Evolutionary conservation across 2,329 filamentous ascomycete genomes (phyloP).

Genomic region (Thielaviopsis populi): DNA sequence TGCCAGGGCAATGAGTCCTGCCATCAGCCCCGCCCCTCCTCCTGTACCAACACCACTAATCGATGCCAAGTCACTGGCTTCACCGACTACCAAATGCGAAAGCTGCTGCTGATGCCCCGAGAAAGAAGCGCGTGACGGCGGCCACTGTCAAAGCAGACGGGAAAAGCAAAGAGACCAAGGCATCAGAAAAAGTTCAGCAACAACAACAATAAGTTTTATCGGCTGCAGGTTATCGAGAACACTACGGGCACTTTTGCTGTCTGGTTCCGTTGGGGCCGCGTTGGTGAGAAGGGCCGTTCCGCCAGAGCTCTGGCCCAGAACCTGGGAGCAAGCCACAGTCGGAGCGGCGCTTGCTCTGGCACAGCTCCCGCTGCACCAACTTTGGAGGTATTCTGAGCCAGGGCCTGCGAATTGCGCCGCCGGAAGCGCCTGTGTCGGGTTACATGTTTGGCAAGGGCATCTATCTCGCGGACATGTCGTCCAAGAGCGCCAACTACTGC

Average conservation of each 20-base stretch:
- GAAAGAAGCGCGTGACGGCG: not conserved
- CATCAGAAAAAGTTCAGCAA: constrained; percentile 26
- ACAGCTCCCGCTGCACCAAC: constrained; percentile 70
- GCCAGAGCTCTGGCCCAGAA: constrained; percentile 24
- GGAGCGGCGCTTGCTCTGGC: constrained; percentile 70
- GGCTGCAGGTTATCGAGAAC: constrained; percentile 41
- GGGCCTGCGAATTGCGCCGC: constrained; percentile 77
- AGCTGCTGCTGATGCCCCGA: not conserved
- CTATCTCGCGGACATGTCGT: constrained; percentile 73
- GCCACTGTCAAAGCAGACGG: not conserved
- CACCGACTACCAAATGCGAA: not conserved
- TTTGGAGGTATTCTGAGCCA: constrained; percentile 78
- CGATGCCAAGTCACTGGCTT: not conserved
- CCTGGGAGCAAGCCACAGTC: constrained; percentile 24
- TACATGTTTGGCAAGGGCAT: constrained; percentile 90
- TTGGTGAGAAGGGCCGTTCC: constrained; percentile 39
- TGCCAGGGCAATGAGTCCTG: not conserved
- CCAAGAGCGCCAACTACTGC: constrained; percentile 72
- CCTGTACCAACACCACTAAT: not conserved
- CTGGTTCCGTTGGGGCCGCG: constrained; percentile 72
- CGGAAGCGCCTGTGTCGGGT: constrained; percentile 61
- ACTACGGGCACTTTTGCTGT: constrained; percentile 1
- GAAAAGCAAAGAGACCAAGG: constrained; percentile 19
- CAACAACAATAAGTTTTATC: constrained; percentile 78
- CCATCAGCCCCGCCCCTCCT: not conserved